Base-by-base conservation (phyloP, 2,329 filamentous ascomycete species). In the Ascochyta koolunga region DNA sequence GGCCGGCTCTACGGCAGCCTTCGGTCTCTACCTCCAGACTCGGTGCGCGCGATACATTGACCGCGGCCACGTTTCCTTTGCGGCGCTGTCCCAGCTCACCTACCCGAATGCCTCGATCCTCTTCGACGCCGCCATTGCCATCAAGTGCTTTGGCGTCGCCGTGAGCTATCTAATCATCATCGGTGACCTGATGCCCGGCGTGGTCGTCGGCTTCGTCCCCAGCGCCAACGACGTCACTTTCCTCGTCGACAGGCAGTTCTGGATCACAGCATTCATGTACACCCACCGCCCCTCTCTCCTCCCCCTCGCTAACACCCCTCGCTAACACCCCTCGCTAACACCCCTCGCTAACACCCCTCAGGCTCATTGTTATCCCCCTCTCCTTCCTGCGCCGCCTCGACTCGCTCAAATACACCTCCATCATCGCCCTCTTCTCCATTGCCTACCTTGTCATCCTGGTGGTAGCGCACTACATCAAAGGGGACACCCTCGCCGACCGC, bases 111-210 rank as follows among this genome's bases (percentile, higher is more conserved):
- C 93, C 2, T 91, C 95, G 8, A 91, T 99, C 40, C 82, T 98
- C 39, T 99, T 99, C 74, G 95, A 99, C 77, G 88, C 89, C 6
- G 95, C 95, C 5, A 99, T 99, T 71, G 92, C 93, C 11, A 87
- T 99, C 70, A 99, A 99, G 75, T 99, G 95, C 76, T 99, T 99
- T 72, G 95, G 95, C 32, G 95, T 99, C 9, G 95, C 90, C 19
- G 91, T 98, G 55, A 97, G 92, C 66, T 99, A 99, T 77, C 85
- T 99, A 67, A 99, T 99, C 70, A 98, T 99, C 69, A 98, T 99
- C 65, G 95, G 95, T 44, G 95, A 99, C 73, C 80, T 99, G 59
- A 99, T 99, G 95, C 95, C 95, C 0, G 93, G 92, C 33, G 95
- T 99, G 9, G 87, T 95, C 21, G 79, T 86, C 56, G 95, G 93